A percentile compares a stretch with the other conserved stretches of the same genome.
Conservation (phyloP, 2,329 filamentous ascomycete genomes). For the Cladosporium cucumerinum region DNA sequence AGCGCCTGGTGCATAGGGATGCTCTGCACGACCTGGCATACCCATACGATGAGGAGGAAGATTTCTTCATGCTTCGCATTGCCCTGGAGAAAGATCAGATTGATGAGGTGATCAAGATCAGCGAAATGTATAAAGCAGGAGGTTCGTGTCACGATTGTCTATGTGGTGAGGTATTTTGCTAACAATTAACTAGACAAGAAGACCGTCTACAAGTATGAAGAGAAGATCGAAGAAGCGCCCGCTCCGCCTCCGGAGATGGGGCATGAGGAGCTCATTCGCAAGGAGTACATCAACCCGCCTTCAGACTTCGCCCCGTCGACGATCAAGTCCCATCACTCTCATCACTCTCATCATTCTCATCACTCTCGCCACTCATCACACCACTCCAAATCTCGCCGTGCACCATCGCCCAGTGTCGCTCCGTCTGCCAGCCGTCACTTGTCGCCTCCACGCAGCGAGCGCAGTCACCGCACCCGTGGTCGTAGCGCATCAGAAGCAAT, state of each 20-base stretch:
- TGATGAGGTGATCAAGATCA: conserved; percentile 79
- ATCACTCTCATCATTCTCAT: not conserved
- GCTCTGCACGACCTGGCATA: conserved; percentile 83
- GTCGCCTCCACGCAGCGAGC: conserved; percentile 16
- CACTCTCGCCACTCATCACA: conserved; percentile 9
- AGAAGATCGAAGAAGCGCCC: conserved; percentile 24
- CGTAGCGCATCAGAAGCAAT: conserved; percentile 26
- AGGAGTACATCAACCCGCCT: conserved; percentile 41
- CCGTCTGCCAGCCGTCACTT: conserved; percentile 10
- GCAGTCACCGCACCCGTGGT: conserved; percentile 22
- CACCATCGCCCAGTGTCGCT: conserved; percentile 8
- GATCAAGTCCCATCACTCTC: conserved; percentile 6
- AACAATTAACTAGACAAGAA: conserved; percentile 33
- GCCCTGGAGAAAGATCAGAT: conserved; percentile 89
- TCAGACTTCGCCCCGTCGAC: conserved; percentile 25
- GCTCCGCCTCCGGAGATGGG: conserved; percentile 27
- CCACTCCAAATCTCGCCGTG: conserved; percentile 13
- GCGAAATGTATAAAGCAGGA: conserved; percentile 64
- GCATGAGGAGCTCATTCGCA: conserved; percentile 34
- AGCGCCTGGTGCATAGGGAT: conserved; percentile 71
- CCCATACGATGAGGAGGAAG: conserved; percentile 82
- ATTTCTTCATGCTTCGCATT: conserved; percentile 75
- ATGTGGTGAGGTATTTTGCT: conserved; percentile 12
- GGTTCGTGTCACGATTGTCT: conserved; percentile 31
- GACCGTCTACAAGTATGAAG: conserved; percentile 36